Evolutionary conservation across 176 grass and related monocot species (phyloP).

Genomic region (Miscanthus lutarioriparius): DNA sequence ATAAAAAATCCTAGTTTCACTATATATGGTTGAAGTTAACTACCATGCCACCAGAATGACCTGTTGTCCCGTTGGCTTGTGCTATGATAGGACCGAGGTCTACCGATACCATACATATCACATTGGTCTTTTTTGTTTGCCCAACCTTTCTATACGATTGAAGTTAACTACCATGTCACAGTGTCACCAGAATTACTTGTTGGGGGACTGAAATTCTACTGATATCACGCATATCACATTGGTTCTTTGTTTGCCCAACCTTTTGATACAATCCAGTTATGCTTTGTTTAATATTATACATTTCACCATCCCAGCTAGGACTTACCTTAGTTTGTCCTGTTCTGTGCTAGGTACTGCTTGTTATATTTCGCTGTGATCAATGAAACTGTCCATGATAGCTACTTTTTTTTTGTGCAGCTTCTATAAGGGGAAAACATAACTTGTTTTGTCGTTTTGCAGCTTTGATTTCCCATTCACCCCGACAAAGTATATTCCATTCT

Average conservation of each 20-base stretch:
- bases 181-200: neutral
- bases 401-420: neutral
- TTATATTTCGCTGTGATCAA: neutral
- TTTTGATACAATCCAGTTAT: neutral
- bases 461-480: constrained; percentile 89
- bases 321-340: neutral
- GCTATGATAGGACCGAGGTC: neutral
- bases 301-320: constrained; percentile 5
- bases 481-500: constrained; percentile 91
- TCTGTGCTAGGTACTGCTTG: neutral
- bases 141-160: neutral
- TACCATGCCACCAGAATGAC: neutral
- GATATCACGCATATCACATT: neutral
- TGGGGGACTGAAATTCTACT: neutral
- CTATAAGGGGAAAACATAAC: neutral
- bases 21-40: neutral
- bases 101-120: neutral
- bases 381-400: neutral
- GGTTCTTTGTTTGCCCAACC: neutral
- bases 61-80: neutral
- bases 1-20: neutral
- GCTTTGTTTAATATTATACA: neutral
- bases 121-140: neutral
- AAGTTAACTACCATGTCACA: neutral
- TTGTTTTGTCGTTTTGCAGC: constrained; percentile 42